Evolutionary conservation across 2,329 filamentous ascomycete species (phyloP).

Genomic region (Penicillium hordei): DNA sequence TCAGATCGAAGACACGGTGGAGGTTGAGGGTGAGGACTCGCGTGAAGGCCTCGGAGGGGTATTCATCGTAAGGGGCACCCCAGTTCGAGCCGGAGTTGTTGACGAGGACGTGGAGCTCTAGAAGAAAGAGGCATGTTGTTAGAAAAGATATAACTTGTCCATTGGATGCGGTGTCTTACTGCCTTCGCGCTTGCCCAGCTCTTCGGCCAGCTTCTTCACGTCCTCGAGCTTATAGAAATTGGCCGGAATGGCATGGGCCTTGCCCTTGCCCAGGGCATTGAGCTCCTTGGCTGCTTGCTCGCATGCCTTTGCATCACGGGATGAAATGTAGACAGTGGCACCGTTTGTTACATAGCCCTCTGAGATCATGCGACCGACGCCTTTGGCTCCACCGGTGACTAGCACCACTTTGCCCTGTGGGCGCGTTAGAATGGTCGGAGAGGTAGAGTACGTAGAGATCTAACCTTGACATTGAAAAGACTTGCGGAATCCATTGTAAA

Average conservation of each 20-base stretch:
- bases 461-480: constrained; percentile 62
- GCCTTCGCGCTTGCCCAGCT: constrained; percentile 50
- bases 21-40: constrained; percentile 57
- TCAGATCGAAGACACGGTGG: constrained; percentile 53
- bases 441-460: constrained; percentile 45
- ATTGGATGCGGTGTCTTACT: constrained; percentile 56
- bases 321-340: constrained; percentile 55
- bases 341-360: constrained; percentile 55
- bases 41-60: constrained; percentile 58
- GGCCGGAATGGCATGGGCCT: constrained; percentile 52
- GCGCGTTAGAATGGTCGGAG: constrained; percentile 39
- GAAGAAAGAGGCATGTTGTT: constrained; percentile 2
- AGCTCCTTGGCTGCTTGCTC: constrained; percentile 49
- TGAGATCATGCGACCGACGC: constrained; percentile 56
- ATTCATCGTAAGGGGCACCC: constrained; percentile 59
- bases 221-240: constrained; percentile 55
- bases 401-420: constrained; percentile 48
- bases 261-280: constrained; percentile 54
- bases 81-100: constrained; percentile 57
- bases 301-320: constrained; percentile 53
- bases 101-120: constrained; percentile 50
- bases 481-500: constrained; percentile 53
- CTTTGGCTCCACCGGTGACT: constrained; percentile 53
- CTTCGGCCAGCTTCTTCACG: constrained; percentile 49
- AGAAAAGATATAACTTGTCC: neutral